Percentiles rank a stretch among this genome's conserved stretches.
phyloP scores from a whole-genome alignment of 2,329 filamentous ascomycete genomes.

The Aureobasidium sp. region DNA sequence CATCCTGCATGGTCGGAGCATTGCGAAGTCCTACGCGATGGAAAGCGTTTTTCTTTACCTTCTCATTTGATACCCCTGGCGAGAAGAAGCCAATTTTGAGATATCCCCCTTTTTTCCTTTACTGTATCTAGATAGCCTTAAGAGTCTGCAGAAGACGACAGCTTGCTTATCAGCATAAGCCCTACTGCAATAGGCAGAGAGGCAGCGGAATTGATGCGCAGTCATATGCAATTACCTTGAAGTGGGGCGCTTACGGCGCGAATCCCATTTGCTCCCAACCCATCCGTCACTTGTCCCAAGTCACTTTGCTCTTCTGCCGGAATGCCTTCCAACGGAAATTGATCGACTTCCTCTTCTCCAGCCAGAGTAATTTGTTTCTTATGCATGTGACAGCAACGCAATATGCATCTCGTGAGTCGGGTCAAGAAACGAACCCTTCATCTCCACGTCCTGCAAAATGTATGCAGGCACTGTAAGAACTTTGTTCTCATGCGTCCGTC shows the following conservation, averaged over 20 bases:
- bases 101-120: slow-evolving; percentile 11
- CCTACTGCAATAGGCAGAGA: slow-evolving; percentile 13
- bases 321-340: neutral
- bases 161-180: slow-evolving; percentile 1
- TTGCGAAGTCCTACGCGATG: slow-evolving; percentile 1
- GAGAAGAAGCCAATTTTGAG: slow-evolving; percentile 4
- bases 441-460: slow-evolving; percentile 3
- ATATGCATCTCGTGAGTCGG: neutral
- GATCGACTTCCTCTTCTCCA: neutral
- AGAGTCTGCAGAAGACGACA: slow-evolving; percentile 4
- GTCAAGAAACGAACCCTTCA: neutral
- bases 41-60: slow-evolving; percentile 7
- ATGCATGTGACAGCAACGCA: neutral
- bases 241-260: slow-evolving; percentile 9
- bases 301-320: neutral
- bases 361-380: neutral
- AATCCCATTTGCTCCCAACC: slow-evolving; percentile 15
- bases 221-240: slow-evolving; percentile 10
- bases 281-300: neutral
- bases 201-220: slow-evolving; percentile 11
- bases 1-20: slow-evolving; percentile 12
- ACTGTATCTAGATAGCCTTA: slow-evolving; percentile 9
- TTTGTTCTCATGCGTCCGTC: neutral
- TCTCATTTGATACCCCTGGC: slow-evolving; percentile 13
- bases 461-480: slow-evolving; percentile 8